Evolutionary conservation across 805 yeast genomes (phyloP).

Genomic region (Candida argentea): DNA sequence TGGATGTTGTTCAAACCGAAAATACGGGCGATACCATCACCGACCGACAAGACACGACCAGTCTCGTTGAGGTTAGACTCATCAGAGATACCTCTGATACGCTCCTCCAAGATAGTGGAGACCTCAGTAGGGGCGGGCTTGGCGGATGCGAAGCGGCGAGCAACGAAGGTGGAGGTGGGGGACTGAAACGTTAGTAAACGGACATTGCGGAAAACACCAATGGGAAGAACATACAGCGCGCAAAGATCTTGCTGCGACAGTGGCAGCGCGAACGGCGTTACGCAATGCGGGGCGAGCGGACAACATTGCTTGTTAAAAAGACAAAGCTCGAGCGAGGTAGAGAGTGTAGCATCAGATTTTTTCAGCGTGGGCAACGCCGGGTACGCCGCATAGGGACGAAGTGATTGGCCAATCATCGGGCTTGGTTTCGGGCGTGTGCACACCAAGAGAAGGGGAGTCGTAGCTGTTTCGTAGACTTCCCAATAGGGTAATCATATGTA

Average conservation of each 20-base stretch:
- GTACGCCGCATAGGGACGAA: too few species aligned
- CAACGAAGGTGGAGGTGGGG: constrained; percentile 55
- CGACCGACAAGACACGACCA: constrained; percentile 98
- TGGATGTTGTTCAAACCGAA: constrained; percentile 99
- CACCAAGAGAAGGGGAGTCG: too few species aligned
- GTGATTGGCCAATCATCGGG: too few species aligned
- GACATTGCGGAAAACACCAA: constrained; percentile 1
- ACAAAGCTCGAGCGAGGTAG: constrained; percentile 6
- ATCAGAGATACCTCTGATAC: constrained; percentile 97
- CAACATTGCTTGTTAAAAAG: constrained; percentile 43
- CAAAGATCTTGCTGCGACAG: constrained; percentile 21
- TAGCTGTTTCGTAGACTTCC: too few species aligned
- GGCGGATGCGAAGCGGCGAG: constrained; percentile 83
- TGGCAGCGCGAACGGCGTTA: constrained; percentile 74
- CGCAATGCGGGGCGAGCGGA: constrained; percentile 80
- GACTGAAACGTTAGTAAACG: constrained; percentile 41
- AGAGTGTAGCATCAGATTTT: too few species aligned
- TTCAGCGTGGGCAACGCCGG: too few species aligned
- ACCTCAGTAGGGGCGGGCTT: constrained; percentile 99
- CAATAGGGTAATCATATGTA: too few species aligned
- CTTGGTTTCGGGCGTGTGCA: too few species aligned
- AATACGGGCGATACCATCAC: constrained; percentile 99
- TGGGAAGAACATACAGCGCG: constrained; percentile 17
- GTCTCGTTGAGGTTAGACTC: constrained; percentile 98
- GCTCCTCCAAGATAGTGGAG: constrained; percentile 96